Base-by-base conservation (phyloP, 495 filamentous ascomycete species). In the Margaritispora aquatica region DNA sequence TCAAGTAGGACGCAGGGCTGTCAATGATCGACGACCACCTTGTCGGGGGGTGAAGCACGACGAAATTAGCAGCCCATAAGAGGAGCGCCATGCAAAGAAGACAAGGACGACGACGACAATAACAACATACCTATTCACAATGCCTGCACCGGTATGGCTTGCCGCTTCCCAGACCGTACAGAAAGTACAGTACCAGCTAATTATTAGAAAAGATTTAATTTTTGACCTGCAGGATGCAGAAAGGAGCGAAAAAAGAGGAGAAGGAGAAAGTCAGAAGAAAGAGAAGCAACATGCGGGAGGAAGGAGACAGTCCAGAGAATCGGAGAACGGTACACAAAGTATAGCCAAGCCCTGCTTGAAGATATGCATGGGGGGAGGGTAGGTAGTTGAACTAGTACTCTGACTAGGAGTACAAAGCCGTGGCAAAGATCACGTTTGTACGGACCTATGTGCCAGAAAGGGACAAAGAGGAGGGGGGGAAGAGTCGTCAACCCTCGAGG, bases 81-180 rank as follows among this genome's bases (percentile, higher is more conserved):
- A n/a, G n/a, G n/a, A n/a, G n/a, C n/a, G n/a, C n/a, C n/a, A n/a
- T n/a, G n/a, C n/a, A n/a, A n/a, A n/a, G n/a, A n/a, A n/a, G n/a
- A n/a, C n/a, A n/a, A n/a, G n/a, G n/a, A n/a, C 29, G 29, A 13
- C 29, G 13, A 5, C 29, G 13, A 55, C n/a, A 56, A 47, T 74
- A 63, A 69, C 72, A 74, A 77, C 77, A 74, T 80, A 80, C 77
- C 77, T 77, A 70, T 70, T 70, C 73, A 75, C 72, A 73, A 75
- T 74, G 74, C 76, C 74, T 71, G 72, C 73, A 71, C 68, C 63
- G 64, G 69, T 73, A n/a, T n/a, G n/a, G 64, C 68, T 67, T 70
- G 66, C 67, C 61, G 59, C 61, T 66, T n/a, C n/a, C n/a, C n/a
- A n/a, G n/a, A n/a, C n/a, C n/a, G n/a, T n/a, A n/a, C n/a, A n/a